phyloP scores from a whole-genome alignment of 2,329 filamentous ascomycete species.

The Penicillium sclerotigenum region DNA sequence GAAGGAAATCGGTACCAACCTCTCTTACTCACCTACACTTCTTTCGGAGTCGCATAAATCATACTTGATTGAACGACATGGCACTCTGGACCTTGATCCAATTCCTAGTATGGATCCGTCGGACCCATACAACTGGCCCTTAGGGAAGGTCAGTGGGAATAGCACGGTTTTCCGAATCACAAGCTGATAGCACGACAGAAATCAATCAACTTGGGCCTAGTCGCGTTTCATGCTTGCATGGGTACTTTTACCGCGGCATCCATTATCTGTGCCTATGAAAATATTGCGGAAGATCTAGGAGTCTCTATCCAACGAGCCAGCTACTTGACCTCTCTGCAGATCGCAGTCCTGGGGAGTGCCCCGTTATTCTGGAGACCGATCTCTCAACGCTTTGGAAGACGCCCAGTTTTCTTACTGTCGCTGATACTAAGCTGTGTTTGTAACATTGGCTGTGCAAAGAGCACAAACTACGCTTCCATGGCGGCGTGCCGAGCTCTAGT shows the following conservation, averaged over 20 bases:
- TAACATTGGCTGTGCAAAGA: slow-evolving; percentile 55
- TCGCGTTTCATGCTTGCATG: slow-evolving; percentile 59
- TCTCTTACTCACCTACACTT: neutral
- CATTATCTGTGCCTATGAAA: slow-evolving; percentile 54
- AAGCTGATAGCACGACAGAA: slow-evolving; percentile 40
- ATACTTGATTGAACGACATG: slow-evolving; percentile 41
- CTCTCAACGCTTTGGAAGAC: slow-evolving; percentile 53
- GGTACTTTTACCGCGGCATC: slow-evolving; percentile 54
- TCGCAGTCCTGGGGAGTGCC: slow-evolving; percentile 52
- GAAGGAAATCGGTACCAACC: neutral
- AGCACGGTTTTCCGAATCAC: neutral
- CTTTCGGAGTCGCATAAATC: neutral
- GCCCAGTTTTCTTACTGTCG: slow-evolving; percentile 54
- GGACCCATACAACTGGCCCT: slow-evolving; percentile 57
- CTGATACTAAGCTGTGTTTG: slow-evolving; percentile 47
- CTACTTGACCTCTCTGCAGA: slow-evolving; percentile 57
- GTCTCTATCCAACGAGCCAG: slow-evolving; percentile 49
- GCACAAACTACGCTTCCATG: slow-evolving; percentile 50
- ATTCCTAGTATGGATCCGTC: slow-evolving; percentile 49
- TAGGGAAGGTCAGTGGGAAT: slow-evolving; percentile 43
- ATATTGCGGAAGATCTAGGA: slow-evolving; percentile 52
- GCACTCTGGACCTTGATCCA: slow-evolving; percentile 53
- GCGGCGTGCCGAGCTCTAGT: slow-evolving; percentile 50
- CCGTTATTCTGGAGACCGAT: slow-evolving; percentile 58
- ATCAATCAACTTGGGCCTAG: slow-evolving; percentile 51